Evolutionary conservation across 306 rosid species (phyloP).

Genomic region (Calophaca sinica): DNA sequence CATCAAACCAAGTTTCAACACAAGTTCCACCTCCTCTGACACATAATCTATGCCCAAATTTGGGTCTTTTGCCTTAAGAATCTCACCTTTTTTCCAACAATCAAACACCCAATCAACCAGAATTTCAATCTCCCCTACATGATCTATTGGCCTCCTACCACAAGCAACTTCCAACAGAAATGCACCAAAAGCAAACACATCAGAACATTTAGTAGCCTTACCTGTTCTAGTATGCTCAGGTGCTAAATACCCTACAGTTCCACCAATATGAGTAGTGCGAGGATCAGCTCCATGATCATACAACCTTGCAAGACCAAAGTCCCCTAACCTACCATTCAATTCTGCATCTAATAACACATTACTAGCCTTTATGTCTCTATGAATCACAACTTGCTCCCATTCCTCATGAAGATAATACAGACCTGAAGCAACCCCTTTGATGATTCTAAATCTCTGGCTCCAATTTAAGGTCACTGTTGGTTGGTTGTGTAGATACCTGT

Average conservation of each 20-base stretch:
- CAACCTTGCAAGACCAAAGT: constrained; percentile 78
- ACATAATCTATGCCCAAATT: constrained; percentile 49
- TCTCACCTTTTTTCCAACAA: constrained; percentile 53
- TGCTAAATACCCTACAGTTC: constrained; percentile 77
- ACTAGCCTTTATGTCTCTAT: constrained; percentile 82
- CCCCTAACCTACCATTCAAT: constrained; percentile 72
- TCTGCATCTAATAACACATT: constrained; percentile 71
- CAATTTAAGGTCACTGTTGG: constrained; percentile 57
- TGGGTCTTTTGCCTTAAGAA: constrained; percentile 64
- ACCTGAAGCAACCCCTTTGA: constrained; percentile 66
- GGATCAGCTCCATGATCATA: constrained; percentile 70
- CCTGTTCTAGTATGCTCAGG: constrained; percentile 73
- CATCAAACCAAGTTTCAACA: constrained; percentile 63
- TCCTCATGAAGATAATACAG: constrained; percentile 71
- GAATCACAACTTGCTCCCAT: constrained; percentile 79
- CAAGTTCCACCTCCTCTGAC: constrained; percentile 55
- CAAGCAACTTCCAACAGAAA: constrained; percentile 73
- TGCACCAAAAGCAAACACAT: constrained; percentile 74
- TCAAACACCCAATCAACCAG: constrained; percentile 66
- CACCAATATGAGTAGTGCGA: constrained; percentile 71
- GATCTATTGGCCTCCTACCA: constrained; percentile 74
- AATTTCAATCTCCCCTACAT: constrained; percentile 38
- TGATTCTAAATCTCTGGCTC: constrained; percentile 65
- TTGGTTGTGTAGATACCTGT: constrained; percentile 52
- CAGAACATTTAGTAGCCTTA: constrained; percentile 60